phyloP scores from a whole-genome alignment of 202 grass and related monocot species.

The Carex arenaria region DNA sequence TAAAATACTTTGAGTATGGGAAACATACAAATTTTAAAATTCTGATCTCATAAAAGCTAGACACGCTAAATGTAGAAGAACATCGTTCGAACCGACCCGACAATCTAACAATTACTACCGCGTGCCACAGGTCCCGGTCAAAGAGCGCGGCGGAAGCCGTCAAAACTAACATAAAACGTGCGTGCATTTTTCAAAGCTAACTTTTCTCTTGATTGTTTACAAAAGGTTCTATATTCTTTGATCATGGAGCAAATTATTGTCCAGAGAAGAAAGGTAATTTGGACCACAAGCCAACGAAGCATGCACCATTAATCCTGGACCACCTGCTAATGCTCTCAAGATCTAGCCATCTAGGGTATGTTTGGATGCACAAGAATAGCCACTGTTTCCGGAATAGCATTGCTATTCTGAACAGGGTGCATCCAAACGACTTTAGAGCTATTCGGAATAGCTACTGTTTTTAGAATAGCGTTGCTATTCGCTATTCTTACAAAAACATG shows the following conservation, averaged over 20 bases:
- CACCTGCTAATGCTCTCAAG: conserved; percentile 2
- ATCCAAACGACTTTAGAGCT: no score
- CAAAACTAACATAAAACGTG: not conserved
- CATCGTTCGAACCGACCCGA: not conserved
- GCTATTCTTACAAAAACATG: no score
- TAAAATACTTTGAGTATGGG: not conserved
- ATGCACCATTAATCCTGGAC: conserved; percentile 10
- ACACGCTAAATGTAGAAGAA: not conserved
- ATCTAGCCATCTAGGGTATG: not conserved
- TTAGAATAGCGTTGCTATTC: no score
- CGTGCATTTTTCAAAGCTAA: not conserved
- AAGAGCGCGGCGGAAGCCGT: not conserved
- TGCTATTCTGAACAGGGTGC: no score
- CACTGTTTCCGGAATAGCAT: no score
- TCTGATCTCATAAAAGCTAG: not conserved
- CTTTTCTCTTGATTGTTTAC: conserved; percentile 2
- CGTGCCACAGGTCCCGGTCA: not conserved
- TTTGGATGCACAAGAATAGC: no score
- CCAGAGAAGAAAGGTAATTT: not conserved
- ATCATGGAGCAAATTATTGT: conserved; percentile 14
- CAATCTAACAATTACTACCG: not conserved
- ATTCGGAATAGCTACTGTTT: no score
- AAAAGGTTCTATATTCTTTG: conserved; percentile 1
- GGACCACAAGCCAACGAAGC: conserved; percentile 3
- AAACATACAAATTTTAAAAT: not conserved